phyloP scores from a whole-genome alignment of 1,139 yeast genomes.

The Blastobotrys proliferans region DNA sequence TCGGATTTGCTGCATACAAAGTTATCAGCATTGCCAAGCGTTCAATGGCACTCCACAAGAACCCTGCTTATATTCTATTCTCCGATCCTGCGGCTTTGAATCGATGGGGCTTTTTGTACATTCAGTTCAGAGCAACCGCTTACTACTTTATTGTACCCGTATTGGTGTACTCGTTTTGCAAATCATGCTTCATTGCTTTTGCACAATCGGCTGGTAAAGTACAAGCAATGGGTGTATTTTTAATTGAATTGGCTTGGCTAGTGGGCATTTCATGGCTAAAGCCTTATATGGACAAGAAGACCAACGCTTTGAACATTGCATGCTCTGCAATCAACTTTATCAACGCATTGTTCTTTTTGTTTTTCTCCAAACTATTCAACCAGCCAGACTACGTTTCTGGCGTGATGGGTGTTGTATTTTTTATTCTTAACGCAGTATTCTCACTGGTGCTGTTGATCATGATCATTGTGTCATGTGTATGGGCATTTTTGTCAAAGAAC shows the following conservation, averaged over 20 bases:
- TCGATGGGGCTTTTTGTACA: constrained; percentile 88
- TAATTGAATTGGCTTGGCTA: constrained; percentile 67
- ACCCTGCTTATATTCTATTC: constrained; percentile 86
- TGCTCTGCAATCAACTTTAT: constrained; percentile 70
- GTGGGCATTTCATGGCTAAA: constrained; percentile 61
- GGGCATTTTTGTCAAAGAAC: constrained; percentile 81
- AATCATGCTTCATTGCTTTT: constrained; percentile 82
- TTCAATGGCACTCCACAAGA: constrained; percentile 69
- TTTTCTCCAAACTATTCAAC: constrained; percentile 78
- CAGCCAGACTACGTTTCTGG: constrained; percentile 87
- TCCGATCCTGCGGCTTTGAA: constrained; percentile 80
- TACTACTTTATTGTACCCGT: constrained; percentile 75
- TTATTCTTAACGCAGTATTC: constrained; percentile 82
- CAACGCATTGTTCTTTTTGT: constrained; percentile 60
- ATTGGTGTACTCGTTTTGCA: constrained; percentile 61
- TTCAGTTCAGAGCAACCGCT: constrained; percentile 82
- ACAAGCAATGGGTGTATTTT: constrained; percentile 74
- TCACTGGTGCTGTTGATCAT: constrained; percentile 77
- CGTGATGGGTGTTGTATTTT: constrained; percentile 89
- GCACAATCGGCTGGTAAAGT: constrained; percentile 75
- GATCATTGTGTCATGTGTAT: constrained; percentile 80
- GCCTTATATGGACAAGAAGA: constrained; percentile 93
- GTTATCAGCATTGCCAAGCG: constrained; percentile 68
- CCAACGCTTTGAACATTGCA: constrained; percentile 85
- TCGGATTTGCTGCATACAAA: constrained; percentile 69